phyloP scores from a whole-genome alignment of 345 rosid genomes.

The Hibiscus mutabilis region DNA sequence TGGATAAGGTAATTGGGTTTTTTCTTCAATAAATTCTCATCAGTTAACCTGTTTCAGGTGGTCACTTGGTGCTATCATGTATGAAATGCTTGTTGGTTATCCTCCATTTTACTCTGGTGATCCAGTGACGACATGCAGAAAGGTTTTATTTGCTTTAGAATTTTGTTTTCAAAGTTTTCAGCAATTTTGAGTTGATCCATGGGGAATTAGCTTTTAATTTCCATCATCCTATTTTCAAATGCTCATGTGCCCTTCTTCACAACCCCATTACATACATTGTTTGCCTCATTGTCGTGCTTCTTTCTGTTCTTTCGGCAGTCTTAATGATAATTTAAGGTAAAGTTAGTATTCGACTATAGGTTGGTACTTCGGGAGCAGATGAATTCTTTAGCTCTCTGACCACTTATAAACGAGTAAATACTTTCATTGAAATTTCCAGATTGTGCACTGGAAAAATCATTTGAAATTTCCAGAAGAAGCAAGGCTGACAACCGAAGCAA shows the following conservation, averaged over 20 bases:
- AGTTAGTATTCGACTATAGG: background rate
- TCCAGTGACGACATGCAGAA: slow-evolving; percentile 86
- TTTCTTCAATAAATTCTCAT: slow-evolving; percentile 14
- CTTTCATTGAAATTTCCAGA: slow-evolving; percentile 28
- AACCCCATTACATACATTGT: background rate
- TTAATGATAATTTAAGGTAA: background rate
- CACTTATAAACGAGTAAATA: background rate
- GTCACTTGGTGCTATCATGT: slow-evolving; percentile 22
- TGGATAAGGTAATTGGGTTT: background rate
- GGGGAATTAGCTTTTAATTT: background rate
- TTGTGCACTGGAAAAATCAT: slow-evolving; percentile 83
- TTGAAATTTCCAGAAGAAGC: slow-evolving; percentile 72
- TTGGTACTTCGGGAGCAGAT: too few relatives aligned
- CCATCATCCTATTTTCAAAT: background rate
- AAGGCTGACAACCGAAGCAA: slow-evolving; percentile 79
- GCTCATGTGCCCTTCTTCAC: background rate
- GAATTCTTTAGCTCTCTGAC: background rate
- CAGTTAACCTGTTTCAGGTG: slow-evolving; percentile 17
- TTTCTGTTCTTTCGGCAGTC: background rate
- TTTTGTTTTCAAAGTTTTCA: background rate
- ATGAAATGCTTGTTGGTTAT: slow-evolving; percentile 19
- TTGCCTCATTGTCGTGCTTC: background rate
- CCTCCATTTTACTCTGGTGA: slow-evolving; percentile 44
- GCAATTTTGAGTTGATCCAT: background rate
- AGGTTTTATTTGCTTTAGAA: slow-evolving; percentile 38